Evolutionary conservation across 495 filamentous ascomycete genomes (phyloP).

Genomic region (Aspergillus sclerotiicarbonarius): DNA sequence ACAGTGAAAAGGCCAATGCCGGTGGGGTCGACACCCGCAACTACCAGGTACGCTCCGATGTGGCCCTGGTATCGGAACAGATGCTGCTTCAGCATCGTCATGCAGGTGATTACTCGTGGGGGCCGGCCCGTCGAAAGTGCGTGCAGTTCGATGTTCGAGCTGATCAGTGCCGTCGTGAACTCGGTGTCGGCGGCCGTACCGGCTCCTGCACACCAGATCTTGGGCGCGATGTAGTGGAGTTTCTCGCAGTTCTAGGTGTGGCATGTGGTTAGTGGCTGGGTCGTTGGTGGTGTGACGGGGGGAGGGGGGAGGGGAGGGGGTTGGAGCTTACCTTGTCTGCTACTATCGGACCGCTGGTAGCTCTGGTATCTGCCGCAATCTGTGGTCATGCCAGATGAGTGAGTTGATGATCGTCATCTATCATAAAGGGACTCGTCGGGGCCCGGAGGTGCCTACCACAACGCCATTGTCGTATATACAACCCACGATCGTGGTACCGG

Average conservation of each 20-base stretch:
- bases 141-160: constrained; percentile 96
- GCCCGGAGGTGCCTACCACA: constrained; percentile 57
- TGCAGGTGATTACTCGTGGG: constrained; percentile 96
- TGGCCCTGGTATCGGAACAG: constrained; percentile 97
- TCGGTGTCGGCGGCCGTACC: constrained; percentile 98
- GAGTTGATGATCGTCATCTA: neutral
- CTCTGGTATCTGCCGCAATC: constrained; percentile 97
- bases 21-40: constrained; percentile 96
- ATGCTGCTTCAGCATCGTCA: constrained; percentile 99
- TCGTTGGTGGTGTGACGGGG: neutral
- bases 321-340: constrained; percentile 79
- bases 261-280: neutral
- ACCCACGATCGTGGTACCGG: constrained; percentile 98
- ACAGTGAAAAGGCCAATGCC: constrained; percentile 97
- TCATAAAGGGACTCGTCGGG: neutral
- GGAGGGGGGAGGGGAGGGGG: neutral
- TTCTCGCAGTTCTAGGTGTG: constrained; percentile 88
- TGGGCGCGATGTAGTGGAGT: constrained; percentile 96
- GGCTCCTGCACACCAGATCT: constrained; percentile 99
- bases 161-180: constrained; percentile 98
- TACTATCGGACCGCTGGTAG: constrained; percentile 95
- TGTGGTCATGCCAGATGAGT: constrained; percentile 30
- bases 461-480: constrained; percentile 97
- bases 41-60: constrained; percentile 97
- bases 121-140: constrained; percentile 92